A percentile compares a stretch with the other conserved stretches of the same genome.
phyloP scores from a whole-genome alignment of 305 asterid genomes.

The Fraxinus paxiana region DNA sequence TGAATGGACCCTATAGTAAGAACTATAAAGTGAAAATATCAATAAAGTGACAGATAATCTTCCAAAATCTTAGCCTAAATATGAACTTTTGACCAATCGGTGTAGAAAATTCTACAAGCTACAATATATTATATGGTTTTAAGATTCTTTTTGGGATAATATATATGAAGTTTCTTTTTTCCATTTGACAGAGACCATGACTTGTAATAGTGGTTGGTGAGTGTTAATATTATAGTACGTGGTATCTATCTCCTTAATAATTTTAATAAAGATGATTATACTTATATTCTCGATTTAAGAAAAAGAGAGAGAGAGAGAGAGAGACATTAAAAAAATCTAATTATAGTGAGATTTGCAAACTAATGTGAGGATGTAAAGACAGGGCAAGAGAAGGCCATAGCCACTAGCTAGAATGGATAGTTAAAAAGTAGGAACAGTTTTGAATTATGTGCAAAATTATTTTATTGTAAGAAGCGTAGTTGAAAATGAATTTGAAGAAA shows the following conservation, averaged over 20 bases:
- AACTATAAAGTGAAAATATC: constrained; percentile 6
- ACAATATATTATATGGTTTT: constrained; percentile 6
- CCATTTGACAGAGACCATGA: not conserved
- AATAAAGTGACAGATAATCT: constrained; percentile 24
- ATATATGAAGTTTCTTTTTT: constrained; percentile 36
- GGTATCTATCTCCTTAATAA: not conserved
- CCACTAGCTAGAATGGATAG: not conserved
- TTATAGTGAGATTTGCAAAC: not conserved
- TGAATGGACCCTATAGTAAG: not conserved
- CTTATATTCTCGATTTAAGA: not conserved
- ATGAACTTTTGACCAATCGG: constrained; percentile 48
- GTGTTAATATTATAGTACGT: not conserved
- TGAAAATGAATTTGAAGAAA: not conserved
- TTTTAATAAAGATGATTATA: not conserved
- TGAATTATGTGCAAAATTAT: not conserved
- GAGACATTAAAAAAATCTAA: not conserved
- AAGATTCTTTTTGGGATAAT: constrained; percentile 28
- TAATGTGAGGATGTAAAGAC: not conserved
- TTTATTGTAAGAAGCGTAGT: not conserved
- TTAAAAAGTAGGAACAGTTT: too few species aligned
- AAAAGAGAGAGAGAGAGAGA: not conserved
- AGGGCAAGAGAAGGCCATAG: not conserved
- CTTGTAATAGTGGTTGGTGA: not conserved
- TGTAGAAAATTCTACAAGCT: constrained; percentile 26
- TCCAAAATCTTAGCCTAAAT: constrained; percentile 27